Base-by-base conservation (phyloP, 768 basidiomycete species). In the Boletus sp. region DNA sequence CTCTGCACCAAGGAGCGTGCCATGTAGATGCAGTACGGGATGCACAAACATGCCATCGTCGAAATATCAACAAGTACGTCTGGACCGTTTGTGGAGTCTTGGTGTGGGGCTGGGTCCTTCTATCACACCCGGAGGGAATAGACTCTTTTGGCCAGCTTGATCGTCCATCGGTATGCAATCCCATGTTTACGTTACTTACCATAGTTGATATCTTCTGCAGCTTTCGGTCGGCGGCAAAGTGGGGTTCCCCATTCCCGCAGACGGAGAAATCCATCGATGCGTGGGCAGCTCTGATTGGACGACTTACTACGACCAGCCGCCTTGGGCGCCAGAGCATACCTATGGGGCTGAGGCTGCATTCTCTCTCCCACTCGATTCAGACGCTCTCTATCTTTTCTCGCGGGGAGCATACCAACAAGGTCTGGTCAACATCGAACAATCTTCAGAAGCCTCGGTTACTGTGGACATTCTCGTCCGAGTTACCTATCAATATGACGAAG, bases 391-490 rank as follows among this genome's bases (percentile, higher is more conserved):
- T 48, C 56, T 76, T 30, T 4, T 68, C 10, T 57, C 75, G 24
- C 69, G 60, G 36, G 75, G 75, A 15, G 45, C 44, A 1, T 55
- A 54, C 53, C 66, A 74, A 39, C 36, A 55, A 0, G 74, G 75
- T 28, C n/a, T 49, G 14, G 61, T 73, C 33, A 61, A 67, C 41
- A 63, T 75, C 24, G 58, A 63, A 20, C 64, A 72, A 42, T 72
- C 75, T 11, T 55, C 62, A 4, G 56, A 65, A 29, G 56, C 60
- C 7, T 24, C 39, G 11, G 68, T 72, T 54, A 59, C 48, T 1
- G 71, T 73, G 4, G 60, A 58, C 17, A 64, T 78, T n/a, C 65
- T 50, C 29, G 53, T 67, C 50, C 55, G 67, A 41, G 69, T 67
- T 3, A 60, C 62, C 17, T 71, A 69, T 39, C 2, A 20, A 17